These are phyloP conservation scores for Diaporthe citriasiana DNA, from an alignment of 2,329 filamentous ascomycete species.

Conservation along the genomic window DNA sequence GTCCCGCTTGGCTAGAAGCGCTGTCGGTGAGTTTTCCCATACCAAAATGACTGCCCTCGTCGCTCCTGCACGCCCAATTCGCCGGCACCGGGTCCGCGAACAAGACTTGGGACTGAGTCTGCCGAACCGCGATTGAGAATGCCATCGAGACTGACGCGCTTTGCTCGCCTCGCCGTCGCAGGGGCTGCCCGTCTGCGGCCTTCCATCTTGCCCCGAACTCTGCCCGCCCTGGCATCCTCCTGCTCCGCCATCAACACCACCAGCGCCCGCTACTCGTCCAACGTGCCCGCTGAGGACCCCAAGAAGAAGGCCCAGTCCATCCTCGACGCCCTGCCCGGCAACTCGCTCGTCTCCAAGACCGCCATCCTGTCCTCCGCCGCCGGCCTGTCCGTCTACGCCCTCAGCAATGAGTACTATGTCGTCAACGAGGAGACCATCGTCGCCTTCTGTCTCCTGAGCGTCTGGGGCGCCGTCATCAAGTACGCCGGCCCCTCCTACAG, in stretches of 20 bases:
- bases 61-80: conserved; percentile 44
- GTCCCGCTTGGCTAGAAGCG: conserved; percentile 96
- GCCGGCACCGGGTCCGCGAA: conserved; percentile 51
- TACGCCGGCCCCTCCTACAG: conserved; percentile 93
- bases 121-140: background rate
- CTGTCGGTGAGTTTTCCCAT: conserved; percentile 80
- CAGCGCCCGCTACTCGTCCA: conserved; percentile 78
- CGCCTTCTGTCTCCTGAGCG: conserved; percentile 90
- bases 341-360: conserved; percentile 93
- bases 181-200: conserved; percentile 93
- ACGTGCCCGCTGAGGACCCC: conserved; percentile 87
- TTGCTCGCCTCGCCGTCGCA: conserved; percentile 54
- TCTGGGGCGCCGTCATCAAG: conserved; percentile 93
- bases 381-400: conserved; percentile 91
- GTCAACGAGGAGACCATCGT: conserved; percentile 99
- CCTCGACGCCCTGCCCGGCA: conserved; percentile 92
- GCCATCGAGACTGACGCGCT: conserved; percentile 46
- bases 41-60: conserved; percentile 40
- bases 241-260: conserved; percentile 72
- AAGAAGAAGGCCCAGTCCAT: conserved; percentile 98
- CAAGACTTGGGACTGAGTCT: background rate
- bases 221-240: conserved; percentile 74
- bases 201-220: conserved; percentile 79
- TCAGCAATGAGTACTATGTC: conserved; percentile 99
- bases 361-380: conserved; percentile 95